Percentiles rank a stretch among this genome's conserved stretches.
Conservation (phyloP, 148 eudicot species). For the Polygonum maritimum region DNA sequence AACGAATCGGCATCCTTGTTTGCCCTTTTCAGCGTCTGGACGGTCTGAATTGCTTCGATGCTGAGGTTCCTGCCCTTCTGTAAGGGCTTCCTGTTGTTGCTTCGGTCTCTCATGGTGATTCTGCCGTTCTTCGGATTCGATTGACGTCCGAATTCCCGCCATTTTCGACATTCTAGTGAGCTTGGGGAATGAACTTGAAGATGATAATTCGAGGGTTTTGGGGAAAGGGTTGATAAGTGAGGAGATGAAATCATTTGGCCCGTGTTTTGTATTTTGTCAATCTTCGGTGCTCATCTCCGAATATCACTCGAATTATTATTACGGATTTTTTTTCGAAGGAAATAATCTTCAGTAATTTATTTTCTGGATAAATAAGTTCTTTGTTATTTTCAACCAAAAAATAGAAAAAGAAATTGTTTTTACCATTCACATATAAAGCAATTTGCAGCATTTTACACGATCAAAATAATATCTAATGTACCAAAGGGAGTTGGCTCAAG, state of each 20-base stretch:
- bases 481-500: no score
- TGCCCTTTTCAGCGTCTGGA: constrained; percentile 51
- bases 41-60: constrained; percentile 55
- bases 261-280: not conserved
- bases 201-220: not conserved
- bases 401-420: no score
- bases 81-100: constrained; percentile 60
- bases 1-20: constrained; percentile 11
- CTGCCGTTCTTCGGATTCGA: not conserved
- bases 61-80: constrained; percentile 58
- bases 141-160: not conserved
- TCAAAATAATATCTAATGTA: no score
- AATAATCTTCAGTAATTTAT: no score
- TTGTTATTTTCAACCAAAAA: no score
- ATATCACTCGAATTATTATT: not conserved
- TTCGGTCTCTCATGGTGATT: constrained; percentile 53
- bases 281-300: no score
- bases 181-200: not conserved
- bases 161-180: constrained; percentile 2
- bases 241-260: constrained; percentile 1
- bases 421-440: no score
- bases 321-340: not conserved
- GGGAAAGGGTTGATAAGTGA: not conserved
- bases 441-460: no score
- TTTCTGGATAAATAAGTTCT: no score